These are phyloP conservation scores for Sugiyamaella neomexicana DNA, from an alignment of 1,139 yeast genomes.

Conservation along the genomic window DNA sequence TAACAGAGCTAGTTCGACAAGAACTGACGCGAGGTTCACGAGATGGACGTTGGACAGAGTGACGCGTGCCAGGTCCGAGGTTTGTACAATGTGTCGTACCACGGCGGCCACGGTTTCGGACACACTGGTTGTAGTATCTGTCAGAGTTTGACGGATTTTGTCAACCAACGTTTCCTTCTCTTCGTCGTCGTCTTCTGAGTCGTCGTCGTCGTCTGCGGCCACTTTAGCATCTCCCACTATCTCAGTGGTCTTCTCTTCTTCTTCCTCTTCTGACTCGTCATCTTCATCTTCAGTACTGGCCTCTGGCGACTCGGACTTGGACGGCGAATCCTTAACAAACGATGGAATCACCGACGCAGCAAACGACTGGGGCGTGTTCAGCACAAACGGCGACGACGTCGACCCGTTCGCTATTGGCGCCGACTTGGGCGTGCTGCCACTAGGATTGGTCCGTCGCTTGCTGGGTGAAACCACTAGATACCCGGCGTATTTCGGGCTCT, in stretches of 20 bases:
- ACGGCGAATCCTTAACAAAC: not conserved
- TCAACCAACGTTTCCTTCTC: conserved; percentile 15
- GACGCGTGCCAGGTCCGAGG: conserved; percentile 24
- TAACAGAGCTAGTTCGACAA: conserved; percentile 26
- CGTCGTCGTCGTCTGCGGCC: conserved; percentile 18
- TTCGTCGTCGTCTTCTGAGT: conserved; percentile 21
- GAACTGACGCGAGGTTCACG: conserved; percentile 23
- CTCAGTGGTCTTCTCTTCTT: conserved; percentile 11
- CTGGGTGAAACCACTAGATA: conserved; percentile 31
- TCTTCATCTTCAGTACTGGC: conserved; percentile 13
- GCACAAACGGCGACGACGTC: conserved; percentile 7
- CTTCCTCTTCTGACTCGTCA: conserved; percentile 21
- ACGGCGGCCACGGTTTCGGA: conserved; percentile 19
- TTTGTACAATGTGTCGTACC: conserved; percentile 16
- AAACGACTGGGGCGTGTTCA: conserved; percentile 12
- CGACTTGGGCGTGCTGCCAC: not conserved
- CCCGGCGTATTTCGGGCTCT: conserved; percentile 26
- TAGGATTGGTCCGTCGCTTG: conserved; percentile 24
- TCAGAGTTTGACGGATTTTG: not conserved
- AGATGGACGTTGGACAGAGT: conserved; percentile 26
- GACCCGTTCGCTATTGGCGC: conserved; percentile 5
- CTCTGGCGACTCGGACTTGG: conserved; percentile 3
- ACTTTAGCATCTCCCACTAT: not conserved
- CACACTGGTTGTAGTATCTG: conserved; percentile 1
- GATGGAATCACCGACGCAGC: not conserved